Evolutionary conservation across 2,329 filamentous ascomycete genomes (phyloP).

Genomic region (Boeremia lycopersici): DNA sequence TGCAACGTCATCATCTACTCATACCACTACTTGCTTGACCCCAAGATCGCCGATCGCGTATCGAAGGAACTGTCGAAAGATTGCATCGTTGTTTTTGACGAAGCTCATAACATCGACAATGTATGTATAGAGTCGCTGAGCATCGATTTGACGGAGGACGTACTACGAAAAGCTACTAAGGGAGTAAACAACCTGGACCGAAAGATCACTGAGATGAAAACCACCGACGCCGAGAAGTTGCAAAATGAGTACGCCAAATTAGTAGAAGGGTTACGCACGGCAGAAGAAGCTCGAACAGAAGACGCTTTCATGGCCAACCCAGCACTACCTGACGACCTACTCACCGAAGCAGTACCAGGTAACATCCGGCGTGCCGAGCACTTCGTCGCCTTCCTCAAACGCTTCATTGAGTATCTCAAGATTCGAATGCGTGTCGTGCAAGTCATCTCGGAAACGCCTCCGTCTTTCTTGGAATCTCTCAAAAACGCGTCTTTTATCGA

Average conservation of each 20-base stretch:
- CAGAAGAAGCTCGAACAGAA: slow-evolving; percentile 87
- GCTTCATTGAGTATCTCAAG: slow-evolving; percentile 97
- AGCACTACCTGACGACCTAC: slow-evolving; percentile 86
- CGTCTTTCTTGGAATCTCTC: slow-evolving; percentile 89
- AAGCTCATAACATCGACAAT: slow-evolving; percentile 99
- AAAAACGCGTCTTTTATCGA: slow-evolving; percentile 98
- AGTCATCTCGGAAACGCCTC: slow-evolving; percentile 95
- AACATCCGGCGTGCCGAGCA: slow-evolving; percentile 97
- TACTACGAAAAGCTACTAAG: slow-evolving; percentile 84
- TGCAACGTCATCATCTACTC: slow-evolving; percentile 99
- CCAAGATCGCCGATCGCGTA: slow-evolving; percentile 94
- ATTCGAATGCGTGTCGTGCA: slow-evolving; percentile 98
- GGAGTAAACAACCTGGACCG: slow-evolving; percentile 90
- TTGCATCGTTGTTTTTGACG: slow-evolving; percentile 97
- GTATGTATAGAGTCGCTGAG: slow-evolving; percentile 98
- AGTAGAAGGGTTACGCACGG: slow-evolving; percentile 86
- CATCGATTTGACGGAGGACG: slow-evolving; percentile 96
- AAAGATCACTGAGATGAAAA: slow-evolving; percentile 92
- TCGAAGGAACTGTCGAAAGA: slow-evolving; percentile 97
- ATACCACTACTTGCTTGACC: slow-evolving; percentile 96
- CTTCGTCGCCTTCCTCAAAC: slow-evolving; percentile 90
- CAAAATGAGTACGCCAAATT: slow-evolving; percentile 96
- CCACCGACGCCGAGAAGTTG: slow-evolving; percentile 91
- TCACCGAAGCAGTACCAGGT: slow-evolving; percentile 94
- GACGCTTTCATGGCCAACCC: slow-evolving; percentile 98